Evolutionary conservation across 495 filamentous ascomycete species (phyloP).

Genomic region (Poronia punctata): DNA sequence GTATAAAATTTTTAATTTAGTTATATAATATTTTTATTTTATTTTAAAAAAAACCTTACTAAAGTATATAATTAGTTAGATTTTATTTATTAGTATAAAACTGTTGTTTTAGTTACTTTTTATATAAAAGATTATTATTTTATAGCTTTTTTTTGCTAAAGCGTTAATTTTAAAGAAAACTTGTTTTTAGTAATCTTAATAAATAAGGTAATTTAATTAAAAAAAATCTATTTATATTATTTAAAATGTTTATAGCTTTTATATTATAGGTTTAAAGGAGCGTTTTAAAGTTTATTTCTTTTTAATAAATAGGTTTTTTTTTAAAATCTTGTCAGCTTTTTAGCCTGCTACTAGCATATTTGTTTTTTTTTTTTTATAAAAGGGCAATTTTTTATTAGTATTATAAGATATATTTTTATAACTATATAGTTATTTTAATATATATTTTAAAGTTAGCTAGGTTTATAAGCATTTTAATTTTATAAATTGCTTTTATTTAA

Average conservation of each 20-base stretch:
- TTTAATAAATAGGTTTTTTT: background rate
- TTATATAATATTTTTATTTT: background rate
- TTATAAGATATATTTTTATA: background rate
- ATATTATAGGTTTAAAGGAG: background rate
- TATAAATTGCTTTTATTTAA: background rate
- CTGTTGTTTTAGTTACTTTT: background rate
- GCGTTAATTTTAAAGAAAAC: background rate
- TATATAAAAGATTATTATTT: background rate
- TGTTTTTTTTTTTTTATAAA: background rate
- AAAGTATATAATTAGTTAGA: conserved; percentile 1
- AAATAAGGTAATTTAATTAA: background rate
- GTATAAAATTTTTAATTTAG: background rate
- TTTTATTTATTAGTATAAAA: background rate
- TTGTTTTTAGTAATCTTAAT: background rate
- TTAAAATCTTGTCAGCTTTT: background rate
- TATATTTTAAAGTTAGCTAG: background rate
- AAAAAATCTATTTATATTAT: background rate
- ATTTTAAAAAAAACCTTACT: conserved; percentile 2
- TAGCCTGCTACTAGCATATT: background rate
- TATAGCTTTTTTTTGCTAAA: background rate
- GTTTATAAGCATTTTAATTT: background rate
- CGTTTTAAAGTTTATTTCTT: background rate
- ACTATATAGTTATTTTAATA: background rate
- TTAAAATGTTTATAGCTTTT: background rate
- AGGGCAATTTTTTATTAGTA: background rate